Base-by-base conservation (phyloP, 306 rosid genomes). In the Benincasa hispida region DNA sequence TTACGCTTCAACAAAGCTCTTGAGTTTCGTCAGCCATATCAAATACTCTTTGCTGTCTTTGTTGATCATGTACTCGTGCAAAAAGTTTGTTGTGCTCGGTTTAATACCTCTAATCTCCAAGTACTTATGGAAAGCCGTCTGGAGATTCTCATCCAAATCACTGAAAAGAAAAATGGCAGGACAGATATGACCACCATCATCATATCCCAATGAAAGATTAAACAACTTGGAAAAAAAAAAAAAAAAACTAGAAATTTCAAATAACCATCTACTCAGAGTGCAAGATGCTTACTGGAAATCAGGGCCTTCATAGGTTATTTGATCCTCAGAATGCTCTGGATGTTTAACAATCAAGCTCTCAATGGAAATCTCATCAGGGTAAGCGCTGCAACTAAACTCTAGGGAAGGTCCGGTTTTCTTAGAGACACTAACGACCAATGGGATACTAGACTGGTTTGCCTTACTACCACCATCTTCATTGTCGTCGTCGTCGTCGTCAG, bases 51-150 rank as follows among this genome's bases (percentile, higher is more conserved):
- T 92, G 70, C 96, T 86, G 76, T 94, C 96, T 78, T 92, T 94
- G 90, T 90, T 87, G 87, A 90, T 89, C 99, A 94, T 94, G 88
- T 89, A 94, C 92, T 90, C 96, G 18, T 94, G 99, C 87, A 94
- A 82, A 86, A 90, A 91, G 75, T 88, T 86, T 51, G 90, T 85
- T 61, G 96, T 87, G 88, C 92, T 87, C 7, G 98, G 95, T 73
- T 86, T 92, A 82, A 94, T 90, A 74, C 98, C 99, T 79, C 99
- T 92, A 17, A 94, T 89, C 88, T 90, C 93, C 65, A 94, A 88
- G 76, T 88, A 94, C 86, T 72, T 94, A 67, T 82, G 92, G 83
- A 94, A 90, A 55, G 97, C 86, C 89, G 86, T 92, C 75, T 87
- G 95, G 84, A 94, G 87, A 77, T 80, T 81, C 86, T 94, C 96